Conservation (phyloP, 441 rosid species). For the Corymbia calophylla region DNA sequence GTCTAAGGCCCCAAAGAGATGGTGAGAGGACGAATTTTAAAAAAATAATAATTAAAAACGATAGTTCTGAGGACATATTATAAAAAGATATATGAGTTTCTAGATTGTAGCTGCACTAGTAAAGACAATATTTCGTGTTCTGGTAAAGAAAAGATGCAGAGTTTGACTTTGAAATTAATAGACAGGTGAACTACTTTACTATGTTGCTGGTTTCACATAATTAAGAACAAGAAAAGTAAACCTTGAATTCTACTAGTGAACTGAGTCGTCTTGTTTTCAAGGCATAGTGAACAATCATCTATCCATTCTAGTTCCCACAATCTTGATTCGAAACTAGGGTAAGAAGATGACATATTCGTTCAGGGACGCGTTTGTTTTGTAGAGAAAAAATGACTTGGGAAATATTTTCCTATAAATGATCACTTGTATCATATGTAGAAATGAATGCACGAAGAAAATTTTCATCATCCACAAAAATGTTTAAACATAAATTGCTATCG, state of each 20-base stretch:
- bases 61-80: not conserved
- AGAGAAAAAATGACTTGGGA: not conserved
- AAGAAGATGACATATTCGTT: not conserved
- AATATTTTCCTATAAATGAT: not conserved
- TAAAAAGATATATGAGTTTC: not conserved
- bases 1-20: not conserved
- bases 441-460: not conserved
- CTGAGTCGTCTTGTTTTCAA: not conserved
- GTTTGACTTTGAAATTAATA: not conserved
- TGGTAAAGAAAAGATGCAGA: not conserved
- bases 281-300: not conserved
- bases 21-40: not conserved
- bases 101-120: not conserved
- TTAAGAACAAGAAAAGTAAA: not conserved
- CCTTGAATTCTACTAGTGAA: not conserved
- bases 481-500: not conserved
- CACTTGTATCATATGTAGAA: accelerated
- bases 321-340: not conserved
- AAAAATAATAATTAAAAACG: not conserved
- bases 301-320: not conserved
- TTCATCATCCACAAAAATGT: not conserved
- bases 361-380: accelerated
- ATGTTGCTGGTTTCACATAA: not conserved
- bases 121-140: not conserved
- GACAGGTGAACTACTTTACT: not conserved